Conservation (phyloP, 257 asterid species). For the Galeopsis tetrahit region DNA sequence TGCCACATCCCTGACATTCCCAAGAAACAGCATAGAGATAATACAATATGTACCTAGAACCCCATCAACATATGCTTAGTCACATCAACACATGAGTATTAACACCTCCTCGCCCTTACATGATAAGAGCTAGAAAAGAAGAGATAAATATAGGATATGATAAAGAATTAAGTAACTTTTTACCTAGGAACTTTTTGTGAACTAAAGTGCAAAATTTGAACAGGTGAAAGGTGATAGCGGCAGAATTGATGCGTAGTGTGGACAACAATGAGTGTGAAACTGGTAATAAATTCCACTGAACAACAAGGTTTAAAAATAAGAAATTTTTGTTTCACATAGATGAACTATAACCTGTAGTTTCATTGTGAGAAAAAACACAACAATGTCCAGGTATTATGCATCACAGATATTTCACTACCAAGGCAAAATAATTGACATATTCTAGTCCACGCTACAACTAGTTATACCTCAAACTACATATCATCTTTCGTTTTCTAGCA, state of each 20-base stretch:
- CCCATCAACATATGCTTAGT: neutral
- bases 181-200: neutral
- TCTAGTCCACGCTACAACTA: slow-evolving; percentile 2
- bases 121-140: neutral
- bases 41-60: neutral
- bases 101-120: neutral
- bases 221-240: neutral
- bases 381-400: slow-evolving; percentile 17
- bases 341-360: slow-evolving; percentile 7
- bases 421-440: slow-evolving; percentile 1
- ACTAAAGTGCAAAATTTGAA: neutral
- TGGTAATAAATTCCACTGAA: neutral
- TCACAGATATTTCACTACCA: neutral
- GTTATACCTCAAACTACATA: slow-evolving; percentile 25
- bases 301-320: slow-evolving; percentile 4
- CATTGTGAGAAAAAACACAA: slow-evolving; percentile 7
- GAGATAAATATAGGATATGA: neutral
- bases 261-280: neutral
- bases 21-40: neutral
- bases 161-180: neutral
- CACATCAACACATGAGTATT: neutral
- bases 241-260: neutral
- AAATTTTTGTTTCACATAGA: neutral
- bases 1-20: neutral
- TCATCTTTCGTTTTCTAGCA: slow-evolving; percentile 32